Evolutionary conservation across 768 basidiomycete species (phyloP), one percentile per base, ranked within the genome.

Genomic region (Leccinum boreale): DNA sequence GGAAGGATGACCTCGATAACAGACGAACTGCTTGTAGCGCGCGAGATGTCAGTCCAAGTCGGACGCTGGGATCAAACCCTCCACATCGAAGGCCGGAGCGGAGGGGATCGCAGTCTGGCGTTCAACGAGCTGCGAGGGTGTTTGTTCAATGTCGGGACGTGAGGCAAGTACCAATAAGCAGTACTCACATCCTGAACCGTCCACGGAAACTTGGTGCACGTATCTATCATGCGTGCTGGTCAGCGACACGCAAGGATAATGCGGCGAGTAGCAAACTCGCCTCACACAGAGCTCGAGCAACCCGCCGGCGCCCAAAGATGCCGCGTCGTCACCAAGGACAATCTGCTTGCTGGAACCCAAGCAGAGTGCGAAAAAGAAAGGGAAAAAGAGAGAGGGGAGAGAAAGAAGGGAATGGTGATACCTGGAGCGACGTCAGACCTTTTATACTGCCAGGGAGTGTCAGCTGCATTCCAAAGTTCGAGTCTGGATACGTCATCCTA

Each of bases 161-260:
- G 12, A 5, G 10, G 5, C 10, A 12, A 24, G 19, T 12, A n/a
- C 44, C 9, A 7, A 35, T 15, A 11, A 29, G 9, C 4, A 9
- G 33, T 47, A 39, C 60, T 31, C 35, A 45, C 94, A 75, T 97
- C 94, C 66, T 90, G 88, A n/a, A n/a, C 36, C 8, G 36, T 39
- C 36, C 36, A 39, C 12, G 36, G 8, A 39, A 5, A 39, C 17
- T 39, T 39, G 36, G 17, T 17, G 36, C 17, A 39, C 17, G 17
- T 39, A 39, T 39, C 36, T 39, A 2, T 39, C 17, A n/a, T 39
- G 36, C 17, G 8, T n/a, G 17, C 36, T n/a, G 17, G 36, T 39
- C 36, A 39, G 36, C 8, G 36, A 39, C 15, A n/a, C 9, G 17
- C 7, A 17, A 36, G 35, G 9, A n/a, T 39, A 9, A 39, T n/a